Evolutionary conservation across 257 asterid species (phyloP), one percentile per base, ranked within the genome.

Genomic region (Penstemon barbatus): DNA sequence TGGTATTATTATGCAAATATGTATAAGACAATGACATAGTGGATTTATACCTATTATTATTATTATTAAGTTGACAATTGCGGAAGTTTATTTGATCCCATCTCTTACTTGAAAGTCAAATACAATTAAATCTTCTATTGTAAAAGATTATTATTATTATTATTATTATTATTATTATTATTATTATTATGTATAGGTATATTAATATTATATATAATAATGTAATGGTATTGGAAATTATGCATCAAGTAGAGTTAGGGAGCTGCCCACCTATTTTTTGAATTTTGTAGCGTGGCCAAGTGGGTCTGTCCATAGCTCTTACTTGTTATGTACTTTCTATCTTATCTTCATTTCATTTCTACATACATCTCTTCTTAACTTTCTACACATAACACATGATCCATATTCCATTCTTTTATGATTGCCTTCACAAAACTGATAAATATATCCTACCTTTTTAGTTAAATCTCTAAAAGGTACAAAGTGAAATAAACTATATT

Each of bases 351-450:
- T 63, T 50, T 45, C 12, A 74, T 74, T 89, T 87, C 93, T 69
- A 69, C 76, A 75, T 75, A 42, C 60, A 65, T 61, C 80, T 78
- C 80, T 63, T 25, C 33, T 61, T 72, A 76, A 70, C 74, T 78
- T 79, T 25, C 33, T 25, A 25, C 33, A 25, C 33, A 25, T 1
- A 25, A 25, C 33, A 25, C 72, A 67, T 56, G 74, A 68, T 69
- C 78, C 78, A 81, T 80, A 68, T 57, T 68, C 78, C 86, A 75
- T 63, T 70, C 71, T 73, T 73, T 53, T 60, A 78, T 86, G 74
- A 86, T 80, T 79, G 50, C 76, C 72, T 64, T 33, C 52, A 67
- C 68, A 65, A 77, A 72, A 73, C 69, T 41, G 55, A 8, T 72
- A 77, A 61, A 74, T 61, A 61, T 50, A 67, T 45, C 77, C 70